Conservation (phyloP, 2,329 filamentous ascomycete species). For the Exophiala sideris region DNA sequence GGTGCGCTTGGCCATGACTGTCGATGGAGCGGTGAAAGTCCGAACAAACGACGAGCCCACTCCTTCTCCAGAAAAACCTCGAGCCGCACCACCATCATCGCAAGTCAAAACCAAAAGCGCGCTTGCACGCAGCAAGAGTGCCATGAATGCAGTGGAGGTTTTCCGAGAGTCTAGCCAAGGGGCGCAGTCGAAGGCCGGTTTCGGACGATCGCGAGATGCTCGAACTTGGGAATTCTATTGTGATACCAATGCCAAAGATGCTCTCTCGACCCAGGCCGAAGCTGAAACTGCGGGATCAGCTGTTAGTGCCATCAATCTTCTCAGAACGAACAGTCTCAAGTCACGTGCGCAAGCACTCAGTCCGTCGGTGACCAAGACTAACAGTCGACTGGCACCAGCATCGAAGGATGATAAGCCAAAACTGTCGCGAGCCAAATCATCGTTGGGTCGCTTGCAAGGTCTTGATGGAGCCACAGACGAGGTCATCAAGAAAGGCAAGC, state of each 20-base stretch:
- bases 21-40: constrained; percentile 88
- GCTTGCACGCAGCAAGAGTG: constrained; percentile 33
- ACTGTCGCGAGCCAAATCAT: constrained; percentile 60
- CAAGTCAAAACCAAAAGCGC: constrained; percentile 48
- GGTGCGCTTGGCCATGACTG: constrained; percentile 76
- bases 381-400: constrained; percentile 43
- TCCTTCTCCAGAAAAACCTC: constrained; percentile 61
- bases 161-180: constrained; percentile 16
- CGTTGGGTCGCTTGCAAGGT: constrained; percentile 59
- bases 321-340: constrained; percentile 66
- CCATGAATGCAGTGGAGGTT: constrained; percentile 12
- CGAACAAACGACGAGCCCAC: constrained; percentile 66
- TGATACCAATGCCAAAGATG: constrained; percentile 73
- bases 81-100: constrained; percentile 48
- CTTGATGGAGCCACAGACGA: constrained; percentile 31
- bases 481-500: constrained; percentile 28
- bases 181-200: constrained; percentile 34
- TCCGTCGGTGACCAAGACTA: constrained; percentile 44
- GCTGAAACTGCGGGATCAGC: constrained; percentile 77
- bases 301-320: constrained; percentile 73
- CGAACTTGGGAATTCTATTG: constrained; percentile 90
- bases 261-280: constrained; percentile 75
- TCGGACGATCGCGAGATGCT: constrained; percentile 79
- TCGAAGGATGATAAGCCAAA: constrained; percentile 54
- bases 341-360: constrained; percentile 39